Base-by-base conservation (phyloP, 139 green algal genomes). In the Chlorokybus atmophyticus region DNA sequence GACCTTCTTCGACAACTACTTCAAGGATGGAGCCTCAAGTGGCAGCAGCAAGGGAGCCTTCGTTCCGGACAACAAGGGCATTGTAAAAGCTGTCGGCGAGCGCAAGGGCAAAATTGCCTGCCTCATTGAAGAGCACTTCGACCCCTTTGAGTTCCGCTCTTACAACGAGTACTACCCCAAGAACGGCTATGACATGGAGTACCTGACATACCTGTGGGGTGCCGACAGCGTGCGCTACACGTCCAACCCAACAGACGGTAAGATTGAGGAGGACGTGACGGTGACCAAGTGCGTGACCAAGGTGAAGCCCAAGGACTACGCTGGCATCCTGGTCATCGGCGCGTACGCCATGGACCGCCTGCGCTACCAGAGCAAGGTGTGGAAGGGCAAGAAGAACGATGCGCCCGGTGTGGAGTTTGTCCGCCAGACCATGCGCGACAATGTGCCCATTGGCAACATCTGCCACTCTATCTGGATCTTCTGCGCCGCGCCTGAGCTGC, bases 1-100 rank as follows among this genome's bases (percentile, higher is more conserved):
- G 35, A 44, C 35, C 35, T 44, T 44, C 35, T 44, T 44, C 35
- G 35, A 44, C 35, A 44, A 21, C 10, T 44, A 44, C 35, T 44
- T 44, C 14, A 14, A 14, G 10, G 14, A 10, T 14, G 14, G 35
- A 10, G 14, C 10, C 35, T 21, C 10, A 10, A 44, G 35, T 14
- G 35, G 35, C 10, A 21, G 10, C 10, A 14, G 10, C 14, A 14
- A 14, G 10, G 35, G 35, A 10, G 35, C 14, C 10, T 14, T 44
- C 35, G 14, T 21, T 10, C 35, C 35, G 35, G 14, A 44, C 14
- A 14, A 10, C 35, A 44, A 44, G 35, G 35, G 35, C 10, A 44
- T 44, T 14, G 35, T 44, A 14, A 10, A 10, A 10, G 35, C 35
- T 10, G 35, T 44, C 10, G 35, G 35, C 35, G 10, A 10, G 10